Conservation (phyloP, 169 alveolate genomes). For the Plasmodium malariae region DNA sequence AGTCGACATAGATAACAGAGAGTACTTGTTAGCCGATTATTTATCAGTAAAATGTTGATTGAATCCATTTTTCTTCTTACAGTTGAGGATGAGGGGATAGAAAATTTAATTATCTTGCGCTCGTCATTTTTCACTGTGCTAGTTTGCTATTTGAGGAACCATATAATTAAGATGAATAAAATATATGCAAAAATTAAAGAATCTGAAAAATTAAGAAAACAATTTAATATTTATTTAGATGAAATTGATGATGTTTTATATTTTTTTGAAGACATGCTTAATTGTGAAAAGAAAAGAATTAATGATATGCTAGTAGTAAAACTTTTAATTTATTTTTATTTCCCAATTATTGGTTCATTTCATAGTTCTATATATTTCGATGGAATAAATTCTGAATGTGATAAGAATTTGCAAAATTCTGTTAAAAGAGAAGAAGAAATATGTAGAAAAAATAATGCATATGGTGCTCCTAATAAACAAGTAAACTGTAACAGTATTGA, state of each 20-base stretch:
- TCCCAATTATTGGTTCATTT: slow-evolving; percentile 51
- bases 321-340: slow-evolving; percentile 42
- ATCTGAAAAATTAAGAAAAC: slow-evolving; percentile 38
- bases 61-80: neutral
- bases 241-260: slow-evolving; percentile 67
- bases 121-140: slow-evolving; percentile 40
- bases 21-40: too few relatives aligned
- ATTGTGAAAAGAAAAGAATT: slow-evolving; percentile 40
- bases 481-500: slow-evolving; percentile 22
- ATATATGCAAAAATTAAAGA: slow-evolving; percentile 53
- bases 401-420: neutral
- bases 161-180: slow-evolving; percentile 46
- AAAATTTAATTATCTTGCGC: slow-evolving; percentile 37
- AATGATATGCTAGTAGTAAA: slow-evolving; percentile 56
- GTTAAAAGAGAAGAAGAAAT: neutral
- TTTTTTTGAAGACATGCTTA: slow-evolving; percentile 64
- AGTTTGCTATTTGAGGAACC: slow-evolving; percentile 42
- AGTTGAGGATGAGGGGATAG: slow-evolving; percentile 71
- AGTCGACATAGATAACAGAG: too few relatives aligned
- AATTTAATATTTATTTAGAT: slow-evolving; percentile 34
- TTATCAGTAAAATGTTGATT: too few relatives aligned
- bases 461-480: neutral
- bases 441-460: neutral
- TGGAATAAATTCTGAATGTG: neutral
- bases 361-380: slow-evolving; percentile 50